Base-by-base conservation (phyloP, 495 filamentous ascomycete genomes). In the Immersiella caudata region DNA sequence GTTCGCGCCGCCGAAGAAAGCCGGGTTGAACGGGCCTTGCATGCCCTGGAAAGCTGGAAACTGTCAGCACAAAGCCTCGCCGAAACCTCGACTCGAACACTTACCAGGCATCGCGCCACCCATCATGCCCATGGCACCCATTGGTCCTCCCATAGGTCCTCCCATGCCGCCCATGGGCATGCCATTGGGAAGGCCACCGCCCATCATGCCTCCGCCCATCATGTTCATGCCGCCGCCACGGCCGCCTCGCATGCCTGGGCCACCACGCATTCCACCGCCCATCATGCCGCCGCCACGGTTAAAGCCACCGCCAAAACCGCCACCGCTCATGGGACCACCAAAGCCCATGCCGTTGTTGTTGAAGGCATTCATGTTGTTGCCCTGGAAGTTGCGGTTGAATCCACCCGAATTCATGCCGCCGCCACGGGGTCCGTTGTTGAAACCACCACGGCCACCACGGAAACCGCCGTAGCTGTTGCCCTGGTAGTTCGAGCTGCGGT, bases 1-100 rank as follows among this genome's bases (percentile, higher is more conserved):
- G 22, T 69, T 71, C 67, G 86, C 40, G 14, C 40, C 86, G 36
- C 80, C 82, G 9, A 94, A 96, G 85, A 94, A 94, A 65, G 84
- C 88, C 60, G 91, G 90, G 75, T 93, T 94, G 79, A 95, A 97
- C 65, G 86, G 87, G 12, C 87, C 82, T 72, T 87, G 87, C 74
- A 84, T 84, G 36, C 84, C 85, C 74, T 89, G 89, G 79, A 93
- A 93, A 66, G 85, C 88, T 74, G 60, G 36, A 21, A 50, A 49
- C 29, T 16, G 5, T 21, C 0, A 36, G 40, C 7, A 14, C 5
- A 24, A 55, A 1, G 11, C 16, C 40, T 46, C 11, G 11, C 16
- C 40, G 2, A 14, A 18, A 46, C 2, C 40, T 14, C 40, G 14
- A 12, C 2, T 46, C 14, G 40, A 6, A 12, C 6, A 72, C 71